Evolutionary conservation across 768 basidiomycete species (phyloP), one percentile per base, ranked within the genome.

Genomic region (Kwoniella europaea): DNA sequence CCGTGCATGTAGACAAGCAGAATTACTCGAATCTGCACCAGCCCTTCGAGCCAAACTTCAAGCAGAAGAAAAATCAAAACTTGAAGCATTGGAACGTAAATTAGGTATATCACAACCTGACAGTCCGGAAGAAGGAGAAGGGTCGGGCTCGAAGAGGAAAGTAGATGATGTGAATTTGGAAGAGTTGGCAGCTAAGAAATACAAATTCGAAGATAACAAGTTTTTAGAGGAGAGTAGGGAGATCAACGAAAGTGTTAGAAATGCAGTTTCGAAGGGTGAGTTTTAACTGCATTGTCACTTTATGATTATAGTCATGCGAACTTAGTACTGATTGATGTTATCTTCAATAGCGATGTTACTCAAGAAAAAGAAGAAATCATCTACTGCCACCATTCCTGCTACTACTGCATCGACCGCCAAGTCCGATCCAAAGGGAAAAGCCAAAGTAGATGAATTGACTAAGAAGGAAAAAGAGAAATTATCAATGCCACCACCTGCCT

Each of bases 181-280:
- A n/a, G 76, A 80, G 54, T 43, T 81, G 10, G 80, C 80, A 12
- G 75, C 81, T 78, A 90, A 88, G 86, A 97, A 96, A 79, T 91
- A 92, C 76, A 88, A 92, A 29, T 90, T 98, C 57, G 94, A 98
- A 60, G 96, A 99, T 78, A 90, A 89, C 2, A 91, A 94, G 82
- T 99, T 91, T 80, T 81, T 99, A 50, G 94, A 98, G 82, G 90
- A 96, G 85, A 94, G 90, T 76, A 86, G 88, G 82, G 94, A 97
- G 78, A 88, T 98, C 29, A 92, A 93, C 2, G 94, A 96, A 74
- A 89, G 88, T 73, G 95, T 98, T 35, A 92, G 92, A 86, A 93
- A 87, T 67, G 96, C 96, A 3, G 96, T 99, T 13, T 87, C 90
- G 58, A 88, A 88, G 46, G 96, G 93, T 93, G 81, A 74, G 87